These are phyloP conservation scores for Begonia masoniana DNA, from an alignment of 306 rosid genomes.

Conservation along the genomic window DNA sequence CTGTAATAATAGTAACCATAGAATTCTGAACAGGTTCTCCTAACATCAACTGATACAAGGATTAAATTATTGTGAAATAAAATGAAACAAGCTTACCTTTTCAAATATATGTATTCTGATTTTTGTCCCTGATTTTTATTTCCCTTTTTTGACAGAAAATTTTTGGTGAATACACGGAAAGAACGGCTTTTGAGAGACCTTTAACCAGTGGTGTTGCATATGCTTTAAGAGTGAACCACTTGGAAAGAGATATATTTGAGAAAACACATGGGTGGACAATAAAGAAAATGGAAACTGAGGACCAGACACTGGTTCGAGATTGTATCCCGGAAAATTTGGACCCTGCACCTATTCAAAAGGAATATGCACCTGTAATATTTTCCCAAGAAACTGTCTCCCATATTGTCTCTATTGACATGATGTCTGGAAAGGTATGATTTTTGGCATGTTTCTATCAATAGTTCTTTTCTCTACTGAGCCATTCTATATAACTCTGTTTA, in stretches of 20 bases:
- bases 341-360: slow-evolving; percentile 86
- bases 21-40: no score
- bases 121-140: no score
- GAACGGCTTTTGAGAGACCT: slow-evolving; percentile 81
- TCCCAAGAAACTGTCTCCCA: slow-evolving; percentile 98
- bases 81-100: no score
- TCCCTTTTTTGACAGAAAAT: background rate
- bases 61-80: no score
- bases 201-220: slow-evolving; percentile 92
- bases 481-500: no score
- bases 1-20: no score
- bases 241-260: slow-evolving; percentile 69
- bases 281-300: slow-evolving; percentile 83
- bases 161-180: slow-evolving; percentile 73
- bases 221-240: slow-evolving; percentile 77
- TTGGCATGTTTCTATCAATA: background rate
- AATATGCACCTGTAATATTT: slow-evolving; percentile 97
- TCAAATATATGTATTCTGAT: no score
- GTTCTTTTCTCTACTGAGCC: no score
- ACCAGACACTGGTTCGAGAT: slow-evolving; percentile 84
- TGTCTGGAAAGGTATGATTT: slow-evolving; percentile 85
- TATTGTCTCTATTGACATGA: slow-evolving; percentile 98
- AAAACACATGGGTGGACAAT: slow-evolving; percentile 77
- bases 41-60: no score
- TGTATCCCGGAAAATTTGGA: slow-evolving; percentile 83